Percentiles rank a stretch among this genome's conserved stretches.
Evolutionary conservation across 1,284 basidiomycete genomes (phyloP).

Genomic region (Trichosporon sp.): DNA sequence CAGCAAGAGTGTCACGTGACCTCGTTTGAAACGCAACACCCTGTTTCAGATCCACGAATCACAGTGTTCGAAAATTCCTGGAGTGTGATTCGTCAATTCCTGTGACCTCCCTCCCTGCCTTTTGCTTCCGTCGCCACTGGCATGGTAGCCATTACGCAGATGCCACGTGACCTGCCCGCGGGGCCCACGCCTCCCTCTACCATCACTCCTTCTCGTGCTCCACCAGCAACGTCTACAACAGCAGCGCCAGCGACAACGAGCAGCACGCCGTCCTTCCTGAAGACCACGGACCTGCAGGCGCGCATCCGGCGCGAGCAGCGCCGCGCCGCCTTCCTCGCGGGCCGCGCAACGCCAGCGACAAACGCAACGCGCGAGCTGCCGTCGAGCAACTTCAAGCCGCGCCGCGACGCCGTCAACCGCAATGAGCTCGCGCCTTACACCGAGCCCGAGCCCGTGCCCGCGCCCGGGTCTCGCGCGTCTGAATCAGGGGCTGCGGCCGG

Average conservation of each 20-base stretch:
- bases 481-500: neutral
- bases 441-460: neutral
- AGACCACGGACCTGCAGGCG: neutral
- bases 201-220: neutral
- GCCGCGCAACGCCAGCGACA: neutral
- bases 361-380: neutral
- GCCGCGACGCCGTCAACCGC: too few species aligned
- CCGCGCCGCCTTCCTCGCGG: too few species aligned
- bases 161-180: neutral
- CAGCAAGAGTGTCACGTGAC: too few species aligned
- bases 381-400: neutral
- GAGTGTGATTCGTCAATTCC: too few species aligned
- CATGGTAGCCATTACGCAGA: neutral
- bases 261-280: neutral
- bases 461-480: neutral
- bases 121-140: too few species aligned
- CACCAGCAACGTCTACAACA: neutral
- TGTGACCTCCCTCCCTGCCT: too few species aligned
- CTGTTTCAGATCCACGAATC: too few species aligned
- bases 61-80: too few species aligned
- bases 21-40: too few species aligned
- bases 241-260: neutral
- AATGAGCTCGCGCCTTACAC: neutral
- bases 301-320: neutral
- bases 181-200: neutral